Evolutionary conservation across 495 filamentous ascomycete species (phyloP).

Genomic region (Aspergillus egyptiacus): DNA sequence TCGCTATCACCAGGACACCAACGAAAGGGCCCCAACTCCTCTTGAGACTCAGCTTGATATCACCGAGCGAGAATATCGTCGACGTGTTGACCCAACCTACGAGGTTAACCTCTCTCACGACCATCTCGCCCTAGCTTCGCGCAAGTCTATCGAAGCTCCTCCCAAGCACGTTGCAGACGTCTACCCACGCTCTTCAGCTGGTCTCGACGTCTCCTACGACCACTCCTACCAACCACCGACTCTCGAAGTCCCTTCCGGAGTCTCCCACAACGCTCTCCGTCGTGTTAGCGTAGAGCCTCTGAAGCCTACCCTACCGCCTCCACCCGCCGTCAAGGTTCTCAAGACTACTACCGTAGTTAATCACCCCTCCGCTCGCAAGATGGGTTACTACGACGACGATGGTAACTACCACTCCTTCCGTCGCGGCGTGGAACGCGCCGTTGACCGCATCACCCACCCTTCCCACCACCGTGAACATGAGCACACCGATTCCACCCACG

Average conservation of each 20-base stretch:
- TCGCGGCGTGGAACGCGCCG: constrained; percentile 75
- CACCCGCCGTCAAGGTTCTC: constrained; percentile 26
- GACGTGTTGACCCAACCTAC: constrained; percentile 66
- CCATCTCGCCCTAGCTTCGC: constrained; percentile 29
- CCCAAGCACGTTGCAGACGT: constrained; percentile 15
- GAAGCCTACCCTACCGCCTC: constrained; percentile 33
- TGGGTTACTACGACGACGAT: constrained; percentile 99
- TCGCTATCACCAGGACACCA: constrained; percentile 51
- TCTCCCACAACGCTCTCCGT: constrained; percentile 27
- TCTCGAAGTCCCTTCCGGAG: constrained; percentile 26
- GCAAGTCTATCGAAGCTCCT: constrained; percentile 25
- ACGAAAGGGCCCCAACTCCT: constrained; percentile 51
- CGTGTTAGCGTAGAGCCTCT: constrained; percentile 49
- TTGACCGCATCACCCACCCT: constrained; percentile 72
- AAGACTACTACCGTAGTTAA: constrained; percentile 45
- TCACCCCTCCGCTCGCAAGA: constrained; percentile 55
- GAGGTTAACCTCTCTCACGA: constrained; percentile 47
- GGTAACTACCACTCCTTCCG: constrained; percentile 94
- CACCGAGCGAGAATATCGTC: constrained; percentile 79
- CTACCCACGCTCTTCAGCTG: constrained; percentile 11
- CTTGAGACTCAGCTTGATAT: constrained; percentile 64
- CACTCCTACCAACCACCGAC: constrained; percentile 22
- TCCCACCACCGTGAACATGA: constrained; percentile 44
- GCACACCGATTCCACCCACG: constrained; percentile 27
- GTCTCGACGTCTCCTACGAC: constrained; percentile 20